Conservation (phyloP, 345 rosid species). For the Durio zibethinus region DNA sequence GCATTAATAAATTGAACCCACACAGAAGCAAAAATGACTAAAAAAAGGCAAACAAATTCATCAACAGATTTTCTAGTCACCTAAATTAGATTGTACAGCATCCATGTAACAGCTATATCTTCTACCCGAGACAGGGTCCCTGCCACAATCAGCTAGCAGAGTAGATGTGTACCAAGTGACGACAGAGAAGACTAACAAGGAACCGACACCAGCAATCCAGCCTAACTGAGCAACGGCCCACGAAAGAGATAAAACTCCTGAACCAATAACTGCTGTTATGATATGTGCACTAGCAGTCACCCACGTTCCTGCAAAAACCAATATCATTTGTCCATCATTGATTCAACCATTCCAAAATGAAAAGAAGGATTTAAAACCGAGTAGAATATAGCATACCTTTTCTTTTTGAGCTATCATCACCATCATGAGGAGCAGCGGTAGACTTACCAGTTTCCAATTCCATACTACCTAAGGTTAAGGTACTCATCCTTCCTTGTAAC, state of each 20-base stretch:
- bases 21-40: neutral
- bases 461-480: neutral
- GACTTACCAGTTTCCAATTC: neutral
- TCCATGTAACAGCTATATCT: constrained; percentile 27
- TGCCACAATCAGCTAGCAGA: constrained; percentile 26
- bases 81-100: constrained; percentile 29
- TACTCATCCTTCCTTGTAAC: neutral
- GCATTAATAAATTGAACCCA: neutral
- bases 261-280: constrained; percentile 46
- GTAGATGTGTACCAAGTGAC: constrained; percentile 31
- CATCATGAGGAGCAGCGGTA: constrained; percentile 13
- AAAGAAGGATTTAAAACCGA: neutral
- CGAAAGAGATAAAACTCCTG: constrained; percentile 40
- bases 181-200: constrained; percentile 21
- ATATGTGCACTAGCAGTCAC: constrained; percentile 44
- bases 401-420: constrained; percentile 29
- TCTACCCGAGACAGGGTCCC: constrained; percentile 30
- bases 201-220: constrained; percentile 38
- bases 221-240: constrained; percentile 45
- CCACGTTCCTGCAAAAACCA: constrained; percentile 22
- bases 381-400: constrained; percentile 18
- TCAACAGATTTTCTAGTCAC: constrained; percentile 8
- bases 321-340: neutral
- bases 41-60: neutral
- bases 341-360: neutral